A percentile compares a stretch with the other conserved stretches of the same genome.
Conservation (phyloP, 2,329 filamentous ascomycete genomes). For the Nothopassalora personata region DNA sequence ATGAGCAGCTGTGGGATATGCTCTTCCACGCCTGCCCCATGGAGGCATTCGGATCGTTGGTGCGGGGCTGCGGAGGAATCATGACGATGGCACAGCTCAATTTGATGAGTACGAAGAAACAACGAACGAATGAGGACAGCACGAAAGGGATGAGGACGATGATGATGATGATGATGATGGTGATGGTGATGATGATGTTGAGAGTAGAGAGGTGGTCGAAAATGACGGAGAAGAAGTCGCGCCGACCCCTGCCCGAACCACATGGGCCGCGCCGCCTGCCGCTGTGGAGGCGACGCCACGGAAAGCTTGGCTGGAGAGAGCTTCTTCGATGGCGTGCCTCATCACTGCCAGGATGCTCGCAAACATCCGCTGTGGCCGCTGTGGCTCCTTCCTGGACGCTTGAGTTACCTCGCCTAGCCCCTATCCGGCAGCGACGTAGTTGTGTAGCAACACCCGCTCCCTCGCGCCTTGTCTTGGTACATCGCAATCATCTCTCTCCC, state of each 20-base stretch:
- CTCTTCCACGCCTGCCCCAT: neutral
- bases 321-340: neutral
- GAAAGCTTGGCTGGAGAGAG: neutral
- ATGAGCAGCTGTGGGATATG: neutral
- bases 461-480: neutral
- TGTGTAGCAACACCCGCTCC: neutral
- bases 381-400: neutral
- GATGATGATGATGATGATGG: neutral
- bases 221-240: neutral
- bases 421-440: neutral
- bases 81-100: neutral
- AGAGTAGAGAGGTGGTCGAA: neutral
- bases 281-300: neutral
- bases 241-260: neutral
- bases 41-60: neutral
- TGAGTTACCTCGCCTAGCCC: slow-evolving; percentile 5
- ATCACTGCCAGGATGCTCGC: neutral
- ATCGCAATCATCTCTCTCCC: neutral
- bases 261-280: neutral
- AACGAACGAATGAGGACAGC: neutral
- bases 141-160: neutral
- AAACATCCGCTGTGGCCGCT: slow-evolving; percentile 1
- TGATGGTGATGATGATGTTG: neutral
- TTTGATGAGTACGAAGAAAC: neutral
- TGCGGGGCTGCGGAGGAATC: neutral